Percentiles rank a stretch among this genome's conserved stretches.
Conservation (phyloP, 2,329 filamentous ascomycete species). For the Diatrype stigma region DNA sequence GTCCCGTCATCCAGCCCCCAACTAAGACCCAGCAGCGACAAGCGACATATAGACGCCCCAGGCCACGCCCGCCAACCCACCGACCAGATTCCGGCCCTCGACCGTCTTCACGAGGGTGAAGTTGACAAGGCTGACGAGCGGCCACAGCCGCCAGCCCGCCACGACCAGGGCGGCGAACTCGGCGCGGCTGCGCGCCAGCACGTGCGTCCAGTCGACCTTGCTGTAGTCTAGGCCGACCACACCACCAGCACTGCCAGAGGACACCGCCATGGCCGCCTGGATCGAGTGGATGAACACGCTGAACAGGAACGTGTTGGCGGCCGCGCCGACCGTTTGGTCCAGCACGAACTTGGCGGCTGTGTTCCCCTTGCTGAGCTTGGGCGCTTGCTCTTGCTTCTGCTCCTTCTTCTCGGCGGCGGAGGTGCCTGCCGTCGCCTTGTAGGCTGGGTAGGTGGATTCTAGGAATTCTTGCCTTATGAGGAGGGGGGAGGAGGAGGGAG, state of each 20-base stretch:
- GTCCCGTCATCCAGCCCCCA: background rate
- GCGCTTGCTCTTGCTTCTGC: background rate
- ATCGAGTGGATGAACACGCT: constrained; percentile 53
- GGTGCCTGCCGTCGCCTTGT: constrained; percentile 37
- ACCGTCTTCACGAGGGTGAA: constrained; percentile 67
- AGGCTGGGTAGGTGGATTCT: constrained; percentile 69
- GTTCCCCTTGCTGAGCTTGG: constrained; percentile 56
- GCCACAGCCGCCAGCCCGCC: constrained; percentile 72
- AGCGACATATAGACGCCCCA: constrained; percentile 77
- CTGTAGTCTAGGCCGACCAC: constrained; percentile 38
- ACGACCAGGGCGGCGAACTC: constrained; percentile 63
- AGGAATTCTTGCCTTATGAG: constrained; percentile 64
- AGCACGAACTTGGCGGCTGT: constrained; percentile 63
- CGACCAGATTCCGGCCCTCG: constrained; percentile 65
- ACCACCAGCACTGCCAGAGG: constrained; percentile 30
- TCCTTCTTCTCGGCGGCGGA: constrained; percentile 37
- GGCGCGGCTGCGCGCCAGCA: constrained; percentile 39
- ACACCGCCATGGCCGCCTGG: constrained; percentile 41
- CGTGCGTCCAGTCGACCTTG: constrained; percentile 40
- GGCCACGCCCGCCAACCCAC: constrained; percentile 64
- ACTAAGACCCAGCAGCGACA: constrained; percentile 35
- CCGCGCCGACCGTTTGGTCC: constrained; percentile 65
- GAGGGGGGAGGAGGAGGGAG: too few relatives aligned
- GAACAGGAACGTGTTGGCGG: constrained; percentile 56
- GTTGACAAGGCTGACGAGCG: constrained; percentile 64